Evolutionary conservation across 768 basidiomycete species (phyloP), one percentile per base, ranked within the genome.

Genomic region (Sarcodon sp.): DNA sequence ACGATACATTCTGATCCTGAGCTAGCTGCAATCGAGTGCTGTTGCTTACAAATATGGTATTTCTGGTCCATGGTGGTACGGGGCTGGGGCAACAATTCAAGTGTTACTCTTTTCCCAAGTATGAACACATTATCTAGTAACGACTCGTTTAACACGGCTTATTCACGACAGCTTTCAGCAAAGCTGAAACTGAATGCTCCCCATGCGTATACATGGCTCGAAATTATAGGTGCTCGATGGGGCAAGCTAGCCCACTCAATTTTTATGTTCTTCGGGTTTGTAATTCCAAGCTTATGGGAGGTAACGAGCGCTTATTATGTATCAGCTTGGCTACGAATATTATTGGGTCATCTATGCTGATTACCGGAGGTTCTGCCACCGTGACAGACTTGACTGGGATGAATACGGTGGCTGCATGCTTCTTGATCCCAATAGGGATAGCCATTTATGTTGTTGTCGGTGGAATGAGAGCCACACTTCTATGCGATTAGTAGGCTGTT

Each of bases 1-100:
- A 16, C n/a, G 39, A 27, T 49, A 64, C 10, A 32, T 33, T 12
- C 50, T 45, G 11, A 3, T 43, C 27, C 39, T 41, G 13, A 8
- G 27, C 4, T 41, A 78, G 77, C 68, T 89, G 1, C 86, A 89
- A 75, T 83, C 80, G 32, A 86, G 83, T 47, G 85, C 87, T 0
- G 79, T 88, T 7, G 87, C 81, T 0, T 96, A 92, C 62, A 82
- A 83, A 57, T 89, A 79, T 55, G 91, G 84, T 7, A 80, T 92
- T 50, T 80, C 77, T 3, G 88, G 87, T 0, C 86, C 87, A 0
- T 91, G 71, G 67, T 72, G 70, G 70, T 76, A 72, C 49, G 73
- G 66, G 10, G 72, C 69, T 0, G 71, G 74, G 2, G 72, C 69
- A 35, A 77, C 76, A 0, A 71, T 74, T 16, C 75, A 76, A 55